Evolutionary conservation across 148 eudicot genomes (phyloP).

Genomic region (Pouteria glomerata): DNA sequence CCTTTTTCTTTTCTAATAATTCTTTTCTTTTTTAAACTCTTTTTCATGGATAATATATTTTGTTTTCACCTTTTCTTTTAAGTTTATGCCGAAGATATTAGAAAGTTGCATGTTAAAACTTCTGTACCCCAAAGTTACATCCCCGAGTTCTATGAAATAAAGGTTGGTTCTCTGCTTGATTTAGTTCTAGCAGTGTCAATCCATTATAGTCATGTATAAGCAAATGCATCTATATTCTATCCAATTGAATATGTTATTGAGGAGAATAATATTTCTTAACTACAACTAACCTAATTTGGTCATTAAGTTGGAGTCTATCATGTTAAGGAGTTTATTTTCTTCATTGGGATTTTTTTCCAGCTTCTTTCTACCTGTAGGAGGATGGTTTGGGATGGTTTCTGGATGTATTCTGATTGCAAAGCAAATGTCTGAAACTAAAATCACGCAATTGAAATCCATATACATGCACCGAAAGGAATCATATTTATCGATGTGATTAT

Average conservation of each 20-base stretch:
- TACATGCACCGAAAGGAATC: too few species aligned
- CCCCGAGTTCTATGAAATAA: not conserved
- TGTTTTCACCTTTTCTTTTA: not conserved
- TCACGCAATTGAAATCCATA: too few species aligned
- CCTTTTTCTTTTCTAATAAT: too few species aligned
- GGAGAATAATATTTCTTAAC: not conserved
- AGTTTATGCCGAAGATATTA: not conserved
- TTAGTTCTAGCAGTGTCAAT: not conserved
- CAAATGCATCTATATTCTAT: conserved; percentile 2
- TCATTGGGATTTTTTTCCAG: not conserved
- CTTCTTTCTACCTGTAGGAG: too few species aligned
- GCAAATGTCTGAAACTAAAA: too few species aligned
- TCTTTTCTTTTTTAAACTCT: not conserved
- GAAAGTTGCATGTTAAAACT: not conserved
- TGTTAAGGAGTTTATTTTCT: not conserved
- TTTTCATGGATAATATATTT: not conserved
- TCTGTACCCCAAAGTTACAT: not conserved
- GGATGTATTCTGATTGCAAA: too few species aligned
- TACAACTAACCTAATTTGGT: not conserved
- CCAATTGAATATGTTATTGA: not conserved
- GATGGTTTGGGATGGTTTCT: too few species aligned
- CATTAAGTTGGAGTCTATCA: not conserved
- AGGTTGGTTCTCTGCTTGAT: not conserved
- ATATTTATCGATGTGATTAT: too few species aligned
- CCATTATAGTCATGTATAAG: not conserved